Conservation (phyloP, 2,329 filamentous ascomycete genomes). For the Xylaria sp. region DNA sequence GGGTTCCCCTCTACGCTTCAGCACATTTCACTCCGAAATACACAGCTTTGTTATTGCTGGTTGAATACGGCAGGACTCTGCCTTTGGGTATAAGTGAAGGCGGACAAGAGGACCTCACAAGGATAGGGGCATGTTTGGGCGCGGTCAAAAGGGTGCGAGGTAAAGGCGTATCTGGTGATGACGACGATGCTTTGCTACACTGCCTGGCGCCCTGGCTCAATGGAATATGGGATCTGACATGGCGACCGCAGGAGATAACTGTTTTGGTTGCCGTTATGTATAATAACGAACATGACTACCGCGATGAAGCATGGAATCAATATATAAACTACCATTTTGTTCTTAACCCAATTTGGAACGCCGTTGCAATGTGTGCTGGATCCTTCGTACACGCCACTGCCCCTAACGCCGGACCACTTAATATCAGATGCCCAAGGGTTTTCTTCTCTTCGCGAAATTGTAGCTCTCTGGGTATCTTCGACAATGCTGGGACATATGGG, state of each 20-base stretch:
- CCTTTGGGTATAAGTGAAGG: constrained; percentile 25
- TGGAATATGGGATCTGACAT: constrained; percentile 39
- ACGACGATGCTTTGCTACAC: constrained; percentile 29
- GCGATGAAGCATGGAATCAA: constrained; percentile 32
- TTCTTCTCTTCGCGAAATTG: constrained; percentile 23
- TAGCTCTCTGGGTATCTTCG: constrained; percentile 33
- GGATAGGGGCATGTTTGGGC: constrained; percentile 7
- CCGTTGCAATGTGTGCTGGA: constrained; percentile 20
- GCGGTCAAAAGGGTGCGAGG: constrained; percentile 14
- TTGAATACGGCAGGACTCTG: constrained; percentile 27
- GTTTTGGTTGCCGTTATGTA: constrained; percentile 37
- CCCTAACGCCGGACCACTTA: constrained; percentile 31
- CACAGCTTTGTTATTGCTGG: constrained; percentile 16
- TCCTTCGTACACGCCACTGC: constrained; percentile 12
- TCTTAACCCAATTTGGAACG: constrained; percentile 25
- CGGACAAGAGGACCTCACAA: constrained; percentile 16
- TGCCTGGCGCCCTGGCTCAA: constrained; percentile 22
- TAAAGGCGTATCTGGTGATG: constrained; percentile 25
- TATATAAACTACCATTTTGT: constrained; percentile 35
- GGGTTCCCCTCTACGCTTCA: constrained; percentile 7
- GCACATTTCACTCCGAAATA: constrained; percentile 5
- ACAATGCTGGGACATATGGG: constrained; percentile 9
- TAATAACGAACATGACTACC: constrained; percentile 37
- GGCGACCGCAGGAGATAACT: constrained; percentile 14
- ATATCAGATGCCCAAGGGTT: not conserved